phyloP scores from a whole-genome alignment of 345 rosid genomes.

The Balakata baccata region DNA sequence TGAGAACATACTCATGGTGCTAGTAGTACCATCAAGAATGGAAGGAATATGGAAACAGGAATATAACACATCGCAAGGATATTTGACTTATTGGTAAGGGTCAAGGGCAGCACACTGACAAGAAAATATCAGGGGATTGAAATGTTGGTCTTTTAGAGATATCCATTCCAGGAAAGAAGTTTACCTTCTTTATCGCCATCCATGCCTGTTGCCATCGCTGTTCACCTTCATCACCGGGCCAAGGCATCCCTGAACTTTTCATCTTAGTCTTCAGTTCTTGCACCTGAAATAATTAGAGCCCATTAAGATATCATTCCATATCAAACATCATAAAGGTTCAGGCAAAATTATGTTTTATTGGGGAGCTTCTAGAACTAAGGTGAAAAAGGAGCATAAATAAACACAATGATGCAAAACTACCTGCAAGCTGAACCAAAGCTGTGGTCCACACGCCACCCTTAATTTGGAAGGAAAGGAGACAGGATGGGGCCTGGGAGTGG shows the following conservation, averaged over 20 bases:
- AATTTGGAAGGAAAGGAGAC: neutral
- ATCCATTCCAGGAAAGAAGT: neutral
- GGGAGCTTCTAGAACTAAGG: constrained; percentile 3
- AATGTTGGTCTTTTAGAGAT: neutral
- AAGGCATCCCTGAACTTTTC: constrained; percentile 87
- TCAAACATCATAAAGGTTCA: neutral
- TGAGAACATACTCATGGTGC: neutral
- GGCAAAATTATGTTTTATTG: neutral
- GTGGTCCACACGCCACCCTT: neutral
- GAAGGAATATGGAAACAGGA: neutral
- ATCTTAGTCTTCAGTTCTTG: constrained; percentile 78
- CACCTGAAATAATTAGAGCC: constrained; percentile 47
- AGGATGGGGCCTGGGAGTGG: neutral
- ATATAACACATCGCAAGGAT: neutral
- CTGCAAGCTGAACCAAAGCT: neutral
- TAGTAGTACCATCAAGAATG: neutral
- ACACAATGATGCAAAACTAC: neutral
- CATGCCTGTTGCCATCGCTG: constrained; percentile 95
- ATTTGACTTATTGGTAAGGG: neutral
- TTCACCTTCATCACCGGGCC: constrained; percentile 99
- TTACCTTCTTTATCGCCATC: constrained; percentile 92
- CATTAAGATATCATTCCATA: neutral
- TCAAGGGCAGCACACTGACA: neutral
- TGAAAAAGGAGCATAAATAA: neutral
- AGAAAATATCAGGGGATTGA: neutral